Percentiles rank a stretch among this genome's conserved stretches.
Evolutionary conservation across 208 protist genomes (phyloP).

Genomic region (Trypanosoma conorhini): DNA sequence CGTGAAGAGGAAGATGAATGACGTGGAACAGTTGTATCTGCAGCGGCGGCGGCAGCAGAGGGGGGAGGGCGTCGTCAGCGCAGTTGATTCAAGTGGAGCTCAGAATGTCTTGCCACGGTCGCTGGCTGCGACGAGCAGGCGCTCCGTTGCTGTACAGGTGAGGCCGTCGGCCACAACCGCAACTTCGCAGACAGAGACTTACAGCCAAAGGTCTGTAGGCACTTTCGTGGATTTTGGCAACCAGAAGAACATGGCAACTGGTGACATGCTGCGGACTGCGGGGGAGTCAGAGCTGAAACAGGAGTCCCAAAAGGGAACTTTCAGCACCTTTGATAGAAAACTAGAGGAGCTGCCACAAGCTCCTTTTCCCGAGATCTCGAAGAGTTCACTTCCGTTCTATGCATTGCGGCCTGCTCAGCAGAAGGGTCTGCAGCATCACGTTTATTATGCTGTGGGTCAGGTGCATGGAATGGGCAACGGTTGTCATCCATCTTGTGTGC

Average conservation of each 20-base stretch:
- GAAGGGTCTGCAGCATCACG: background rate
- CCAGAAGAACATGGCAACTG: background rate
- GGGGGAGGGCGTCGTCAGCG: background rate
- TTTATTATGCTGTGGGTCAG: conserved; percentile 7
- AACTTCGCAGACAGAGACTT: conserved; percentile 12
- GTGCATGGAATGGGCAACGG: background rate
- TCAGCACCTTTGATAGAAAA: background rate
- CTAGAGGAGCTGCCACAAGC: background rate
- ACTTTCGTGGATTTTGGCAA: background rate
- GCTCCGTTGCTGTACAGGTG: conserved; percentile 18
- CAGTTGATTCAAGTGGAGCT: background rate
- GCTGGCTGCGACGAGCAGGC: background rate
- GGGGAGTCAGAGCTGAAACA: background rate
- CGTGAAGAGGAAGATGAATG: background rate
- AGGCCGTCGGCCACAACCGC: background rate
- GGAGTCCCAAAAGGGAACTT: background rate
- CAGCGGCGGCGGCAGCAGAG: conserved; percentile 2
- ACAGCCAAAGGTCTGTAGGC: conserved; percentile 1
- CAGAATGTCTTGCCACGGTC: background rate
- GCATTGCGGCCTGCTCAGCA: background rate
- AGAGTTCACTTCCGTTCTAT: background rate
- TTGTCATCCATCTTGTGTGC: background rate
- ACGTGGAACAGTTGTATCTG: background rate
- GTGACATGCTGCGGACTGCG: background rate
- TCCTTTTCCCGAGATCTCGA: background rate